These are phyloP conservation scores for Austroboletus niveus DNA, from an alignment of 1,284 basidiomycete genomes.

Conservation along the genomic window DNA sequence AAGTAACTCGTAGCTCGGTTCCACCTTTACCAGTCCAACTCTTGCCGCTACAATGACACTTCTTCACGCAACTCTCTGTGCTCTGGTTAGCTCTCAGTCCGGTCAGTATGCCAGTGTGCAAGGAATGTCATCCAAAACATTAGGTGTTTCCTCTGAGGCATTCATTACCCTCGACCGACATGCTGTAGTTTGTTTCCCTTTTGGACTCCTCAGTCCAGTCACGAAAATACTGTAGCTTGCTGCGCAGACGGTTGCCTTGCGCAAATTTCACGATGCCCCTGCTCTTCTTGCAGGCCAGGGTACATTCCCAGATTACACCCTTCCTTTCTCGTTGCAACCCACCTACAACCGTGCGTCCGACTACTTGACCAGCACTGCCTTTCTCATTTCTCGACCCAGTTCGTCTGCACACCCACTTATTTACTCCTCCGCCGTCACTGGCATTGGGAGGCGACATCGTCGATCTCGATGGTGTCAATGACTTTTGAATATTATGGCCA, in stretches of 20 bases:
- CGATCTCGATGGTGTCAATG: constrained; percentile 24
- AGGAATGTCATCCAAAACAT: neutral
- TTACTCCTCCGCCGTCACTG: neutral
- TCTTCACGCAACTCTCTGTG: constrained; percentile 4
- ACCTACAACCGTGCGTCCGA: constrained; percentile 22
- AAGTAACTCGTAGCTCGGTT: too few relatives aligned
- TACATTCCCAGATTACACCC: constrained; percentile 6
- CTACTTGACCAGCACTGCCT: constrained; percentile 7
- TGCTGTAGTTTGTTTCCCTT: constrained; percentile 8
- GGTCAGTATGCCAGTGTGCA: constrained; percentile 16
- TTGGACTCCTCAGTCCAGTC: neutral
- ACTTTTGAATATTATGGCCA: constrained; percentile 53
- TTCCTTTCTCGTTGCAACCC: constrained; percentile 15
- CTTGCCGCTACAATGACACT: constrained; percentile 12
- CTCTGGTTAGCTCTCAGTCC: constrained; percentile 9
- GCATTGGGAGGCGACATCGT: neutral
- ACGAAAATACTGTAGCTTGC: constrained; percentile 14
- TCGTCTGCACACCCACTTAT: neutral
- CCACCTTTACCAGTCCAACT: neutral
- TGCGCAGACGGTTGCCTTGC: constrained; percentile 9
- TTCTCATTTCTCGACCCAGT: neutral
- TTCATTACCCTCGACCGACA: constrained; percentile 5
- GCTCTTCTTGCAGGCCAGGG: constrained; percentile 11
- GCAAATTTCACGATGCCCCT: constrained; percentile 22
- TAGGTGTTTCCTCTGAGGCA: neutral